phyloP scores from a whole-genome alignment of 2,329 filamentous ascomycete genomes.

The Colletotrichum brevisporum region DNA sequence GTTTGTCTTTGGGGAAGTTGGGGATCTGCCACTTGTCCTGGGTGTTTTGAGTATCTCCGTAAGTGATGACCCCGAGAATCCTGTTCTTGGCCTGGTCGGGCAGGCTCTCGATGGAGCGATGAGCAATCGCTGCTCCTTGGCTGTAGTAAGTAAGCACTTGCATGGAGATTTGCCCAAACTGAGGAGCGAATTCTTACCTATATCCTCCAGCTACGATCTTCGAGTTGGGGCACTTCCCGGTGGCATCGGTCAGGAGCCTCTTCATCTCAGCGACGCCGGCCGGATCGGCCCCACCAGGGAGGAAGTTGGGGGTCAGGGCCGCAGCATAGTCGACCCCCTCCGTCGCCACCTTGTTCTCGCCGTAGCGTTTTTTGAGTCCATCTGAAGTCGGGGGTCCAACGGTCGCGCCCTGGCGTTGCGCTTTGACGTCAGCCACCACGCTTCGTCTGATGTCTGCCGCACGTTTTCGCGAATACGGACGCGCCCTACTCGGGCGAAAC shows the following conservation, averaged over 20 bases:
- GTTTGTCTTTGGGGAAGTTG: conserved; percentile 51
- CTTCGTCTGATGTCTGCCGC: conserved; percentile 10
- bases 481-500: background rate
- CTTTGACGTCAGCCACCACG: conserved; percentile 10
- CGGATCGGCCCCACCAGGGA: conserved; percentile 48
- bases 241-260: conserved; percentile 51
- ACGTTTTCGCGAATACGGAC: background rate
- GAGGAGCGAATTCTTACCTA: conserved; percentile 40
- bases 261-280: conserved; percentile 49
- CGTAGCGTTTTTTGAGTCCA: conserved; percentile 39
- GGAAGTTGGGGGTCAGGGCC: conserved; percentile 49
- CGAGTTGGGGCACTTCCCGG: conserved; percentile 52
- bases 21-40: conserved; percentile 53
- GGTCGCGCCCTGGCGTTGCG: conserved; percentile 26
- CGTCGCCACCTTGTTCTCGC: conserved; percentile 41
- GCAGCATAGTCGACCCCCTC: conserved; percentile 53
- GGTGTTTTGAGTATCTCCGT: conserved; percentile 44
- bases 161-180: too few species aligned
- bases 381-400: conserved; percentile 42
- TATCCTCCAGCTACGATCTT: conserved; percentile 56
- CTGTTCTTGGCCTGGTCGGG: conserved; percentile 37
- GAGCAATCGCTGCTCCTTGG: conserved; percentile 49
- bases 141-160: conserved; percentile 38
- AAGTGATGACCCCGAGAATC: conserved; percentile 44
- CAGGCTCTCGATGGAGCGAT: conserved; percentile 45